Evolutionary conservation across 2,329 filamentous ascomycete species (phyloP).

Genomic region (Colletotrichum eleusines): DNA sequence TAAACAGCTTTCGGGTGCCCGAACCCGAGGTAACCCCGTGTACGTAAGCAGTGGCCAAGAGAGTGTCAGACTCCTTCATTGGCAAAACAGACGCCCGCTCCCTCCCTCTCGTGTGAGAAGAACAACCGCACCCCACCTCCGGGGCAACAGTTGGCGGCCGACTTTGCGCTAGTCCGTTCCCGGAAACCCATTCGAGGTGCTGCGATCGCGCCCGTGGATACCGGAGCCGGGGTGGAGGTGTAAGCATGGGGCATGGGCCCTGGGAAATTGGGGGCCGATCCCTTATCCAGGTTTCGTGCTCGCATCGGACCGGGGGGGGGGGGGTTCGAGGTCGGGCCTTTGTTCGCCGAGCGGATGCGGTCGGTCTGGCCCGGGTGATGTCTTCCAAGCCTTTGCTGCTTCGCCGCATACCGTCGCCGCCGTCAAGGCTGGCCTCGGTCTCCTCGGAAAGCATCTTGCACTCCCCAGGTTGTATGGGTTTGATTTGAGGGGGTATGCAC

Average conservation of each 20-base stretch:
- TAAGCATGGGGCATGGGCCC: not conserved
- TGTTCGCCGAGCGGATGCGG: not conserved
- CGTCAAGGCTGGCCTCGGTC: not conserved
- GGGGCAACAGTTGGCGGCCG: no score
- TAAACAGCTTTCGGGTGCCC: no score
- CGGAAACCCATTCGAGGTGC: conserved; percentile 19
- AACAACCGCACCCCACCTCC: conserved; percentile 4
- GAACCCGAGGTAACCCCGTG: no score
- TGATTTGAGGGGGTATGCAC: not conserved
- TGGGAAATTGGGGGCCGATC: not conserved
- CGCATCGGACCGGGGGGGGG: not conserved
- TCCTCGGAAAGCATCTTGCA: not conserved
- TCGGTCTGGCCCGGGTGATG: not conserved
- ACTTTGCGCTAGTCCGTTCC: conserved; percentile 23
- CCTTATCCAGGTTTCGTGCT: not conserved
- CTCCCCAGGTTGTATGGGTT: not conserved
- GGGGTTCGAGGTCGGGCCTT: no score
- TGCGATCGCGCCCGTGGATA: not conserved
- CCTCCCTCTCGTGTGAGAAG: no score
- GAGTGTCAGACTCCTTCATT: no score
- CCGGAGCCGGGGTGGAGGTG: not conserved
- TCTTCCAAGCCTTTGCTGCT: not conserved
- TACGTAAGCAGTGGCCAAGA: no score
- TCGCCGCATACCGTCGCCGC: not conserved
- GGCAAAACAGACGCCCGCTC: no score